Evolutionary conservation across 1,284 basidiomycete genomes (phyloP), one percentile per base, ranked within the genome.

Genomic region (Meira miltonrushii): DNA sequence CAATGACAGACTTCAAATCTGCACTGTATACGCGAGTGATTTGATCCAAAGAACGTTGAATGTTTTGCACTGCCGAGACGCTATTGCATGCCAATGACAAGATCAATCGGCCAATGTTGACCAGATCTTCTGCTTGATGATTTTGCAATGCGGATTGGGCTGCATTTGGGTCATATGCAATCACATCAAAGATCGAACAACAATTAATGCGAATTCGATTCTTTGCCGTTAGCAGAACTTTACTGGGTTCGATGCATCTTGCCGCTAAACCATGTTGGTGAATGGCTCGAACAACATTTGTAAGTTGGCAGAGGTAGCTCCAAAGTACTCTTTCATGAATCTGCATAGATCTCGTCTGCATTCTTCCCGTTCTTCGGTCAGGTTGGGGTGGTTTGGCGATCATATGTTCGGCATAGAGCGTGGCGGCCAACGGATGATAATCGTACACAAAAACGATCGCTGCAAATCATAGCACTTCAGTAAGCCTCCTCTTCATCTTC

Each of bases 391-490:
- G 77, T 49, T 81, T 79, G 13, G 80, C 79, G 2, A 78, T 79
- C 52, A 84, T 79, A 69, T 85, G 83, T 63, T 82, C 81, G 46
- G 93, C 90, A 62, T 84, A 88, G 1, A 98, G 83, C 0, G 92
- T 96, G 64, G 86, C 84, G 0, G 92, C 84, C 66, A 88, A 85
- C 0, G 95, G 87, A 73, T 95, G 87, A 77, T 91, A 97, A 59
- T 92, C 87, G 77, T 94, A 95, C 1, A 89, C 90, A 47, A 98
- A 87, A 46, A 98, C 87, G 41, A 99, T 84, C 9, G 94, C 91
- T 94, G 67, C 12, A 37, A 19, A 37, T 4, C 13, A 25, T 4
- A 50, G 12, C 12, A 23, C 12, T 10, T n/a, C 17, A 38, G 33
- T 25, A 28, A 15, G 15, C 12, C 6, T 19, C 48, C 13, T 15